Base-by-base conservation (phyloP, 352 stramenopile genomes). In the Phytophthora colocasiae region DNA sequence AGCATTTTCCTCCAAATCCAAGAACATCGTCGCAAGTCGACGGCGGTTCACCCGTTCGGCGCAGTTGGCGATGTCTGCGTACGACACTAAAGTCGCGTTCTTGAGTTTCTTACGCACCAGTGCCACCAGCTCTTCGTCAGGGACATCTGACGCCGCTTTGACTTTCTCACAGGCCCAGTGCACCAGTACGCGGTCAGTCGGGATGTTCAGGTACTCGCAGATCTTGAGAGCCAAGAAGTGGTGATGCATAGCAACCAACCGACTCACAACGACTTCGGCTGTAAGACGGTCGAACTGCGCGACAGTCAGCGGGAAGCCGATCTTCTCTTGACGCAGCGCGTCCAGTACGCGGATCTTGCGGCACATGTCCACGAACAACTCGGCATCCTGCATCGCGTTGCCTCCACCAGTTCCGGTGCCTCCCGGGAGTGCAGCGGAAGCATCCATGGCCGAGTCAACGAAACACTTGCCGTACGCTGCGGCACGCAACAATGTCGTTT, bases 211-310 rank as follows among this genome's bases (percentile, higher is more conserved):
- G 63, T 96, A 95, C 40, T 97, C 83, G 67, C 91, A 97, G 39
- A 97, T 93, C 64, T 96, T 97, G 31, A 96, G 80, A n/a, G 92
- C 91, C 11, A 97, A 70, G 46, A 96, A 95, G 72, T 97, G 89
- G 19, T 96, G 85, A 17, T 83, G 83, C 72, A 96, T 85, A 4
- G 83, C 77, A 1, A 95, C 87, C 4, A 98, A 77, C 0, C 91
- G 89, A 46, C 89, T 91, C 22, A 97, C 76, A 19, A 97, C 82
- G 26, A 97, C 89, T 51, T 97, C 88, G 3, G 90, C 79, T 17
- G 81, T 92, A 27, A 97, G 52, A 4, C 82, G 83, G 36, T 96
- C 89, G 66, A 91, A 97, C 66, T 97, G 85, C 8, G 68, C 77
- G 4, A 95, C 64, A 0, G 90, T 96, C 40, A 97, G 52, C 0